phyloP scores from a whole-genome alignment of 768 basidiomycete species.

The Rhodocollybia butyracea region DNA sequence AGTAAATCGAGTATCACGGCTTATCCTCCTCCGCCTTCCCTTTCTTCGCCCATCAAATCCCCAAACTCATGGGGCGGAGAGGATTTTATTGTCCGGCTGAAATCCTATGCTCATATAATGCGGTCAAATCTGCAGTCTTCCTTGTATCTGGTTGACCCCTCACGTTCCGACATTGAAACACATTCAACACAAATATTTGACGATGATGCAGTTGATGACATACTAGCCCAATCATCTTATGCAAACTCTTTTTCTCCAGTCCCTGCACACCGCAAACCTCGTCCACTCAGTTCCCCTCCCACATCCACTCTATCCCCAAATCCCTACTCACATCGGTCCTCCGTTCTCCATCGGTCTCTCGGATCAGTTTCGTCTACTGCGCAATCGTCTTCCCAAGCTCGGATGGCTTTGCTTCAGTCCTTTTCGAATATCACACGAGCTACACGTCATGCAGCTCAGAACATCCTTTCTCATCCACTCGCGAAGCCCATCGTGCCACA shows the following conservation, averaged over 20 bases:
- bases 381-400: conserved; percentile 64
- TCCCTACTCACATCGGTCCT: conserved; percentile 65
- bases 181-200: conserved; percentile 84
- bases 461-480: conserved; percentile 91
- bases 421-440: conserved; percentile 94
- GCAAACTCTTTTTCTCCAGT: conserved; percentile 77
- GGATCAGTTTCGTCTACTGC: conserved; percentile 50
- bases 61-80: conserved; percentile 82
- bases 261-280: conserved; percentile 77
- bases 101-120: conserved; percentile 75
- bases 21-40: conserved; percentile 62
- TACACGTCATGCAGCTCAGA: conserved; percentile 90
- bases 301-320: conserved; percentile 29
- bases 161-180: conserved; percentile 85
- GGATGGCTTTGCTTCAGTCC: conserved; percentile 83
- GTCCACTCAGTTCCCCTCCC: conserved; percentile 48
- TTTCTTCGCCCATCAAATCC: conserved; percentile 38
- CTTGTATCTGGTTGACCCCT: conserved; percentile 90
- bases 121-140: conserved; percentile 84
- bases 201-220: conserved; percentile 86
- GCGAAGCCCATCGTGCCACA: conserved; percentile 96
- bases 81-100: conserved; percentile 74
- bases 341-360: conserved; percentile 78
- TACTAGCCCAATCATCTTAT: conserved; percentile 76
- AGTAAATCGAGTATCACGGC: conserved; percentile 39